These are phyloP conservation scores for Penicillium aurantiogriseum DNA, from an alignment of 2,329 filamentous ascomycete genomes.

Conservation along the genomic window DNA sequence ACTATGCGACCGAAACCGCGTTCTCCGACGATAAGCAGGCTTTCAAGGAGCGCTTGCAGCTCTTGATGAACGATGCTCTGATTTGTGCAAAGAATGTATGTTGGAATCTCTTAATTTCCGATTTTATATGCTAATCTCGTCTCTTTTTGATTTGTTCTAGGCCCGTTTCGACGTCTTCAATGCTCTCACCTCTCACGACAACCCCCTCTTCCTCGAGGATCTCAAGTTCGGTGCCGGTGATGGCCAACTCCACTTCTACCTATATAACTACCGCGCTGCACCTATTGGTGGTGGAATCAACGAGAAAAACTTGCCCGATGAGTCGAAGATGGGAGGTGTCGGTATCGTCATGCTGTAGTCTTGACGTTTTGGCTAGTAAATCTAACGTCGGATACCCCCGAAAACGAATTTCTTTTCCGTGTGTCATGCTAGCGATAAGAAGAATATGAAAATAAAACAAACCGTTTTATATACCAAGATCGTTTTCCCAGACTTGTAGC, in stretches of 20 bases:
- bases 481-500: background rate
- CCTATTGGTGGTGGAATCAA: conserved; percentile 85
- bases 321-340: conserved; percentile 76
- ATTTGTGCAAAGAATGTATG: conserved; percentile 76
- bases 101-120: background rate
- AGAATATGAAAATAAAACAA: background rate
- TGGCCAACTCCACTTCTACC: conserved; percentile 91
- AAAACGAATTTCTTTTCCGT: conserved; percentile 14
- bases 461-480: background rate
- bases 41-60: conserved; percentile 76
- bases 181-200: conserved; percentile 88
- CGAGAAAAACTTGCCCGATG: conserved; percentile 72
- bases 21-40: conserved; percentile 57
- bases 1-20: conserved; percentile 84
- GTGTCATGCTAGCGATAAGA: conserved; percentile 6
- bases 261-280: conserved; percentile 93
- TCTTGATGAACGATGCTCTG: conserved; percentile 77
- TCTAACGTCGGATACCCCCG: conserved; percentile 15
- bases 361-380: conserved; percentile 8
- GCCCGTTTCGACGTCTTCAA: conserved; percentile 94
- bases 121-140: background rate
- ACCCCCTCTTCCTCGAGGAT: conserved; percentile 85
- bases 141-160: conserved; percentile 29
- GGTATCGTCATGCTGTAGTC: conserved; percentile 77
- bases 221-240: conserved; percentile 95